Evolutionary conservation across 768 basidiomycete genomes (phyloP).

Genomic region (Hydnomerulius pinastri): DNA sequence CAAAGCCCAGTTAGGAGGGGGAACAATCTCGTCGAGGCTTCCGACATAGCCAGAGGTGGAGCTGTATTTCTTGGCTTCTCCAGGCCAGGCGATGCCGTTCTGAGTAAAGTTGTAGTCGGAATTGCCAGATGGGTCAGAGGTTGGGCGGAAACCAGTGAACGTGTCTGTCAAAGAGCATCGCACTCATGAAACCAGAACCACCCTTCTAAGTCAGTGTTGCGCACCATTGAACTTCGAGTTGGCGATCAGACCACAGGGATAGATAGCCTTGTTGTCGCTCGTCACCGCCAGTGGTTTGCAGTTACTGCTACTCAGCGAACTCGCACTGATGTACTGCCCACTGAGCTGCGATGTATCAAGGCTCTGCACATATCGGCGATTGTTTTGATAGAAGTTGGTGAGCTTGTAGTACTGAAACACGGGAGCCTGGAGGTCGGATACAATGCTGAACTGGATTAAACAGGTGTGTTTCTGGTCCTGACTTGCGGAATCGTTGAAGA

Average conservation of each 20-base stretch:
- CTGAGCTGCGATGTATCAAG: slow-evolving; percentile 81
- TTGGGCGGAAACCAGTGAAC: slow-evolving; percentile 60
- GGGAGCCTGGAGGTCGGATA: slow-evolving; percentile 67
- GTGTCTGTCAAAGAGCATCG: slow-evolving; percentile 60
- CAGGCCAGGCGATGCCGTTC: slow-evolving; percentile 92
- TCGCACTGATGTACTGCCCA: slow-evolving; percentile 58
- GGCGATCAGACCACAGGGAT: slow-evolving; percentile 96
- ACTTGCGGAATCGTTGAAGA: slow-evolving; percentile 48
- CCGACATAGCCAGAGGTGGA: slow-evolving; percentile 52
- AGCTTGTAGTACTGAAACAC: slow-evolving; percentile 97
- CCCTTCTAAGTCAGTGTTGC: slow-evolving; percentile 15
- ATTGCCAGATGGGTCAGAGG: slow-evolving; percentile 40
- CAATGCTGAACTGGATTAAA: slow-evolving; percentile 79
- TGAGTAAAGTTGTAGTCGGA: slow-evolving; percentile 72
- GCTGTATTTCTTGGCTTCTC: slow-evolving; percentile 89
- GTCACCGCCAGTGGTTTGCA: slow-evolving; percentile 84
- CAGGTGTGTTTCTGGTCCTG: slow-evolving; percentile 61
- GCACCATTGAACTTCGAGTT: slow-evolving; percentile 95
- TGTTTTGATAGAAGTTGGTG: slow-evolving; percentile 98
- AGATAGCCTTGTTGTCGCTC: slow-evolving; percentile 59
- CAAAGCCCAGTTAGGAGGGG: slow-evolving; percentile 89
- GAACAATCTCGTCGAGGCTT: slow-evolving; percentile 66
- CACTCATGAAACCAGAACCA: background rate
- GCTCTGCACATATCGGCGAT: slow-evolving; percentile 95
- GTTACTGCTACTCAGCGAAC: slow-evolving; percentile 63